Evolutionary conservation across 2,329 filamentous ascomycete species (phyloP), one percentile per base, ranked within the genome.

Genomic region (Calonectria crousiana): DNA sequence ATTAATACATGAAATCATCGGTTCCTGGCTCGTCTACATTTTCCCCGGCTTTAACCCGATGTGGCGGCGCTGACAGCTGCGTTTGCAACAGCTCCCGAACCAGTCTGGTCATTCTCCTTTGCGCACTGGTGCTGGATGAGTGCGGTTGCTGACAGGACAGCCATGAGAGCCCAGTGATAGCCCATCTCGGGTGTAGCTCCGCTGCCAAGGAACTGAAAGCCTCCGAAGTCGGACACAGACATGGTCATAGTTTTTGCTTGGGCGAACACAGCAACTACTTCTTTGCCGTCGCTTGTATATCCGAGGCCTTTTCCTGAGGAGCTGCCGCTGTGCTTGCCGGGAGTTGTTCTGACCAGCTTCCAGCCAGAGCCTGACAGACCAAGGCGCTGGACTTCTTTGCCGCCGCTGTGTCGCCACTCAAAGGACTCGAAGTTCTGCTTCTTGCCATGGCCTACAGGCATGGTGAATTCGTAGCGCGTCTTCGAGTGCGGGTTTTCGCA

Each of bases 281-380:
- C 60, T 14, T 71, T 44, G 34, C 49, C 60, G 10, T 66, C 69
- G 13, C 51, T 66, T 4, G 64, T 5, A 5, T 60, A 67, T 18
- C 69, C 41, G 52, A 53, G 16, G 9, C 41, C 23, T 1, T 34
- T 47, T 47, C 44, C 44, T 23, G 2, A 4, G 44, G 44, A 47
- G 44, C 44, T 23, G 44, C 44, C 44, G 44, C 23, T 47, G 44
- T 14, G 30, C 11, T 30, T 47, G 20, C 36, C 10, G 8, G 51
- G 68, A 9, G 70, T 74, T 5, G 78, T 56, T 13, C 72, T 67
- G 8, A 76, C 74, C 20, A 77, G 74, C 70, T 79, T 74, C 71
- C 75, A 77, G 13, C 78, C 74, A 56, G 66, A 66, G 26, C 73
- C 38, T 3, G 74, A 75, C 4, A 66, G 69, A 2, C 77, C 76